Percentiles rank a stretch among this genome's conserved stretches.
Conservation (phyloP, 176 grass and related monocot species). For the Cenchrus purpureus region DNA sequence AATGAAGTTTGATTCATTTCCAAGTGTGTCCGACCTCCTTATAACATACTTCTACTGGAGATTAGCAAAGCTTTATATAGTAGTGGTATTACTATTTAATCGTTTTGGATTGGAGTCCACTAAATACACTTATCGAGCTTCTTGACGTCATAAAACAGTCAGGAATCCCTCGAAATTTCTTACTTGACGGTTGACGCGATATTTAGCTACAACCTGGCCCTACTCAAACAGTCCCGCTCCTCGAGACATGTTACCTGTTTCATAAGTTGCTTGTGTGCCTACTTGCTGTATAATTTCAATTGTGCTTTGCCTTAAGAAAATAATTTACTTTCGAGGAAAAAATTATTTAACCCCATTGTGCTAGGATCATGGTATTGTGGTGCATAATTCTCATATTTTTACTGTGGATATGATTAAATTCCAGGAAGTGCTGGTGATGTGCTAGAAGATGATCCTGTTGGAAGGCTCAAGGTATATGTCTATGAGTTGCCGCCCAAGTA, state of each 20-base stretch:
- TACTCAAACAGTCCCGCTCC: background rate
- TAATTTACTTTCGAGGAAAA: background rate
- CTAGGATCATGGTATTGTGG: background rate
- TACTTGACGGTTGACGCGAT: background rate
- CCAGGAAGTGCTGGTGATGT: constrained; percentile 71
- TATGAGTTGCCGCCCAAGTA: constrained; percentile 72
- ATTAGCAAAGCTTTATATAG: background rate
- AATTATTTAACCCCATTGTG: background rate
- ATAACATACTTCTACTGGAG: too few relatives aligned
- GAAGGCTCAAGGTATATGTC: constrained; percentile 74
- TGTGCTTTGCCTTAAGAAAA: background rate
- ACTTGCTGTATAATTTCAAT: background rate
- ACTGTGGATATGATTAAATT: constrained; percentile 9
- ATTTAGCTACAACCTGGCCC: background rate
- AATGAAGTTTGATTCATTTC: background rate
- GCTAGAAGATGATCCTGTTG: constrained; percentile 72
- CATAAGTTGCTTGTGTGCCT: background rate
- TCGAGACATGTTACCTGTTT: background rate
- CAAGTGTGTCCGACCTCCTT: background rate
- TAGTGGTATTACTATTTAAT: background rate
- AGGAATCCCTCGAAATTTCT: background rate
- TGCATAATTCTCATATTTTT: constrained; percentile 2
- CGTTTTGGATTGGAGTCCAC: background rate
- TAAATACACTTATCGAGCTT: background rate
- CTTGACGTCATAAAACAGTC: background rate